Base-by-base conservation (phyloP, 306 rosid genomes). In the Sechiopsis laciniata region DNA sequence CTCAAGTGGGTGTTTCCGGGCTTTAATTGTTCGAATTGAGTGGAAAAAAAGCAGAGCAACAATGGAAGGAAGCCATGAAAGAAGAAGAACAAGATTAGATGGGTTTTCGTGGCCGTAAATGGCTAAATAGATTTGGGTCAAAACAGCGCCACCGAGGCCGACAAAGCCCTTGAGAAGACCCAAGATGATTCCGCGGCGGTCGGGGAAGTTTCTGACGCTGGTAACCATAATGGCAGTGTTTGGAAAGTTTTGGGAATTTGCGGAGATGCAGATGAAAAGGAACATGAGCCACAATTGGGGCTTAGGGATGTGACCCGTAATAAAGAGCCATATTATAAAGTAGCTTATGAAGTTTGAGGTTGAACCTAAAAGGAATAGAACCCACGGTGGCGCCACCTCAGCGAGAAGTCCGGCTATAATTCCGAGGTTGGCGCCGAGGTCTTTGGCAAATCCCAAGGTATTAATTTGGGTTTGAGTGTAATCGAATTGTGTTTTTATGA, bases 251-350 rank as follows among this genome's bases (percentile, higher is more conserved):
- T 76, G 69, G 16, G 69, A 37, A 32, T 63, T 63, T 3, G 69
- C 20, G 9, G 69, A 13, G 4, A 63, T 12, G 79, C 67, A 79
- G 0, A 83, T 61, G 72, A 67, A 83, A 2, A 76, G 0, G 48
- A 82, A 83, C 81, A 83, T 80, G 0, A 70, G 73, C 86, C 86
- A 80, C 8, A 83, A 50, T 48, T 75, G 46, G 0, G 82, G 86
- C n/a, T 48, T 80, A 10, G 70, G 12, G 2, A 79, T 70, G 29
- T 48, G 60, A 14, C 66, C 45, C 0, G 62, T 69, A 26, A 83
- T 76, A 19, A 75, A 55, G 59, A 80, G 20, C 81, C 79, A 0
- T 3, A 64, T 64, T 7, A 64, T n/a, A 7, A 64, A 64, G 52
- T 64, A 64, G 71, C 71, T 64, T 13, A 64, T 3, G 40, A 79